Conservation (phyloP, 805 yeast genomes). For the Wickerhamomyces rabaulensis region DNA sequence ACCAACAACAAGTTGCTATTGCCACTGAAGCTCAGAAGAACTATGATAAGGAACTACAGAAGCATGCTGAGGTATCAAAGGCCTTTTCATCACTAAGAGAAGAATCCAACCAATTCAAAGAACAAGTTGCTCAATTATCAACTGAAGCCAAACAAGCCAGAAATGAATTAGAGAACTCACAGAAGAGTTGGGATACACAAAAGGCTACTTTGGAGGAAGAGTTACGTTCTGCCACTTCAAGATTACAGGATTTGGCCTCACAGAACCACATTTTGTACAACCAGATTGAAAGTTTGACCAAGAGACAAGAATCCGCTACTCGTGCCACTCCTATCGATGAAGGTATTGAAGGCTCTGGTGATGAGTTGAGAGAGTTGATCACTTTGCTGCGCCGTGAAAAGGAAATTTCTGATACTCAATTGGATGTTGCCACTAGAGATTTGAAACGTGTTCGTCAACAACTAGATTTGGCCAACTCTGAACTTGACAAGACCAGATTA, state of each 20-base stretch:
- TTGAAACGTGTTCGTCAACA: slow-evolving; percentile 46
- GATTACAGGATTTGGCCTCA: slow-evolving; percentile 51
- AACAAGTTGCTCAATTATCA: slow-evolving; percentile 21
- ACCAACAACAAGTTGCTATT: slow-evolving; percentile 40
- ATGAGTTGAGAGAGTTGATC: slow-evolving; percentile 48
- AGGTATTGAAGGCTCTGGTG: slow-evolving; percentile 14
- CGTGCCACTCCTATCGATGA: not conserved
- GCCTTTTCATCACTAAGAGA: slow-evolving; percentile 36
- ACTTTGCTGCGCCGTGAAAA: slow-evolving; percentile 66
- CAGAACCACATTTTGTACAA: slow-evolving; percentile 66
- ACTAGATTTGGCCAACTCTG: slow-evolving; percentile 40
- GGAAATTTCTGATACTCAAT: slow-evolving; percentile 60
- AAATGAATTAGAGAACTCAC: slow-evolving; percentile 29
- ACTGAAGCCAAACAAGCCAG: slow-evolving; percentile 27
- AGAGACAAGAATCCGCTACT: slow-evolving; percentile 6
- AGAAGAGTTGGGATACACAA: slow-evolving; percentile 42
- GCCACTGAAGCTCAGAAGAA: slow-evolving; percentile 46
- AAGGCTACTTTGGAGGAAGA: slow-evolving; percentile 40
- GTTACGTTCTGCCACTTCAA: slow-evolving; percentile 37
- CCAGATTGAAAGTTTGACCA: slow-evolving; percentile 49
- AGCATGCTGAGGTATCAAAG: slow-evolving; percentile 47
- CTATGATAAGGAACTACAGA: slow-evolving; percentile 50
- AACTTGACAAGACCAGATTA: slow-evolving; percentile 45
- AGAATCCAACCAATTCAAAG: slow-evolving; percentile 27
- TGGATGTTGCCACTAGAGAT: slow-evolving; percentile 49